Evolutionary conservation across 352 stramenopile species (phyloP).

Genomic region (Globisporangium nagaii): DNA sequence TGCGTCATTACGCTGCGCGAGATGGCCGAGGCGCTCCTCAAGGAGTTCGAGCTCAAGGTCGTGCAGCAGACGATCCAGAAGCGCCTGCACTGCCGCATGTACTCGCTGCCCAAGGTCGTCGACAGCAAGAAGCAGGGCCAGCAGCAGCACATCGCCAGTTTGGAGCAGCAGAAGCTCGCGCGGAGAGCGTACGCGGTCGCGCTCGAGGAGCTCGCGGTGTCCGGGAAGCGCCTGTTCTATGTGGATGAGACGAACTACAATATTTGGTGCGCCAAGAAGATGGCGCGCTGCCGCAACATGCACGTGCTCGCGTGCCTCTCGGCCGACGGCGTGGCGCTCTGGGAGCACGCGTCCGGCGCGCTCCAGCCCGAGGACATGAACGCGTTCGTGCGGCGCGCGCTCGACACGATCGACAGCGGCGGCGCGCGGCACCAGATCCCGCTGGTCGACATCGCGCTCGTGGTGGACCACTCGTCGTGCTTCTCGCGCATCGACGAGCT

Average conservation of each 20-base stretch:
- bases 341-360: conserved; percentile 4
- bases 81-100: conserved; percentile 12
- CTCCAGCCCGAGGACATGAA: conserved; percentile 1
- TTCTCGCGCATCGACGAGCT: neutral
- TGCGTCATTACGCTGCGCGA: conserved; percentile 16
- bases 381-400: conserved; percentile 7
- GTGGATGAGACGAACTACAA: conserved; percentile 17
- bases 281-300: conserved; percentile 15
- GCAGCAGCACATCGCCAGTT: neutral
- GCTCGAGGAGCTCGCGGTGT: neutral
- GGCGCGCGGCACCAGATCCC: neutral
- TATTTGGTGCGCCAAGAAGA: conserved; percentile 13
- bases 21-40: conserved; percentile 9
- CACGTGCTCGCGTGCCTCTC: conserved; percentile 16
- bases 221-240: conserved; percentile 12
- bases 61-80: conserved; percentile 14
- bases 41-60: conserved; percentile 14
- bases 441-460: conserved; percentile 5
- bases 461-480: conserved; percentile 8
- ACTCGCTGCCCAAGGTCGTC: conserved; percentile 11
- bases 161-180: conserved; percentile 4
- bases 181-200: neutral
- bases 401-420: conserved; percentile 6
- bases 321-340: conserved; percentile 3
- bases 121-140: no score